Percentiles rank a stretch among this genome's conserved stretches.
Evolutionary conservation across 345 rosid genomes (phyloP).

Genomic region (Erucastrum elatum): DNA sequence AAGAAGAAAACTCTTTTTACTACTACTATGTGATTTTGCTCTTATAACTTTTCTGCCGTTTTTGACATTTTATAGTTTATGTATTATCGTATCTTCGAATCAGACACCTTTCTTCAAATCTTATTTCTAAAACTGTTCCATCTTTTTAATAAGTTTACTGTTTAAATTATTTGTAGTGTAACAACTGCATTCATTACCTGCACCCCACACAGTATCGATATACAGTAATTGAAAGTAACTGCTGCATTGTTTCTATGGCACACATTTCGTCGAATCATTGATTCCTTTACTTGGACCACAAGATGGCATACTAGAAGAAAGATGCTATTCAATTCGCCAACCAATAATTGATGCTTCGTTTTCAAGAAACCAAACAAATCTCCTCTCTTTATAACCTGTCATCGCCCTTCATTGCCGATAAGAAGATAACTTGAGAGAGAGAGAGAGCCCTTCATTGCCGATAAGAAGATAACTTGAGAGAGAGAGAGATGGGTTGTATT

Average conservation of each 20-base stretch:
- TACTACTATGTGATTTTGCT: neutral
- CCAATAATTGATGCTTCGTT: slow-evolving; percentile 37
- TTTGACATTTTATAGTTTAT: neutral
- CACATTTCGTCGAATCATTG: slow-evolving; percentile 4
- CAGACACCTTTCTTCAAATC: neutral
- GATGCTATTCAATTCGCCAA: slow-evolving; percentile 15
- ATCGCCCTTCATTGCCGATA: neutral
- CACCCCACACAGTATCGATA: neutral
- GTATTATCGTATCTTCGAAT: neutral
- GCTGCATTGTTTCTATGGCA: neutral
- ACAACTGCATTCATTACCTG: neutral
- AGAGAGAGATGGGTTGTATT: slow-evolving; percentile 21
- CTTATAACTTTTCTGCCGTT: neutral
- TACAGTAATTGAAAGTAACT: neutral
- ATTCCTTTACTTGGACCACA: slow-evolving; percentile 25
- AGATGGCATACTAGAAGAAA: slow-evolving; percentile 8
- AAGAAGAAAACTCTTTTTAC: slow-evolving; percentile 2
- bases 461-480: neutral
- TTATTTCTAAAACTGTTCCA: neutral
- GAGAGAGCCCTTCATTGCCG: neutral
- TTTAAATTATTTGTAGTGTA: neutral
- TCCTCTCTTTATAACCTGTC: slow-evolving; percentile 20
- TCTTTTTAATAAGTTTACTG: neutral
- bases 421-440: too few species aligned
- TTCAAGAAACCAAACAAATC: neutral